phyloP scores from a whole-genome alignment of 2,329 filamentous ascomycete genomes.

The Ophiostoma sp. region DNA sequence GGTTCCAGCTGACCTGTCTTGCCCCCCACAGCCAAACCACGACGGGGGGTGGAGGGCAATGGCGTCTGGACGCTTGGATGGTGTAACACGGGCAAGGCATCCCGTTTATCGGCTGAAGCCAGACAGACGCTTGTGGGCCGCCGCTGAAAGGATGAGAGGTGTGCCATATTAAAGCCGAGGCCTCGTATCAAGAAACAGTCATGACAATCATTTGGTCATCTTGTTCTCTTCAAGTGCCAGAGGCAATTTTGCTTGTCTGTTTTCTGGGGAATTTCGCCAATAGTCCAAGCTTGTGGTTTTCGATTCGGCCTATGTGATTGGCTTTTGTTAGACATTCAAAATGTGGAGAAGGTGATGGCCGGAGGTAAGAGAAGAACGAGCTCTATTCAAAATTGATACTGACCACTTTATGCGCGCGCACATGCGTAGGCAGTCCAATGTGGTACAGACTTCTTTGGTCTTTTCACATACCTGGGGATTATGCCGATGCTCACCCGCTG shows the following conservation, averaged over 20 bases:
- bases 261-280: too few species aligned
- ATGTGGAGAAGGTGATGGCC: neutral
- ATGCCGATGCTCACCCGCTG: neutral
- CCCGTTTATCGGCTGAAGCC: conserved; percentile 13
- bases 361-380: neutral
- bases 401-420: neutral
- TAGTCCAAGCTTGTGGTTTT: too few species aligned
- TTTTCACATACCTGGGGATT: neutral
- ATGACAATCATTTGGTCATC: neutral
- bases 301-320: neutral
- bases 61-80: conserved; percentile 7
- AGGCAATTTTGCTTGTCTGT: too few species aligned
- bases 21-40: neutral
- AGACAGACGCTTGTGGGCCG: neutral
- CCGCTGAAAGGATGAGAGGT: neutral
- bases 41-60: neutral
- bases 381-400: neutral
- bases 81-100: conserved; percentile 15
- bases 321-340: neutral
- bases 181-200: neutral
- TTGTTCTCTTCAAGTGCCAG: too few species aligned
- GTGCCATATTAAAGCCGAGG: neutral
- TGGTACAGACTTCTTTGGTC: neutral
- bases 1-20: neutral
- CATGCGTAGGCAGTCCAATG: neutral